These are phyloP conservation scores for Dovyalis caffra DNA, from an alignment of 345 rosid genomes.

Conservation along the genomic window DNA sequence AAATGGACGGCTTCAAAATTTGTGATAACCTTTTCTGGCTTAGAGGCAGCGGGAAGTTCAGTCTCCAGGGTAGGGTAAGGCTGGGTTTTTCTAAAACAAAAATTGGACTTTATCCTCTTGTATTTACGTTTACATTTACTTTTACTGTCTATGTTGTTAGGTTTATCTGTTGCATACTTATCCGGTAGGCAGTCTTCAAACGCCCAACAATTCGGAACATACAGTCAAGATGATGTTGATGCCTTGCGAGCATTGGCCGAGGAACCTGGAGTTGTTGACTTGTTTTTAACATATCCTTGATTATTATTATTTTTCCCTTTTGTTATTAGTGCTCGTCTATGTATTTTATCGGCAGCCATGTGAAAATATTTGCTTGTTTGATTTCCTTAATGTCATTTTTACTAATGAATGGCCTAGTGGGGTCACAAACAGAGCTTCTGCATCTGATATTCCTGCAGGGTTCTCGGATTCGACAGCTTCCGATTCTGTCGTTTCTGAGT, in stretches of 20 bases:
- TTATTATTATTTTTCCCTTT: background rate
- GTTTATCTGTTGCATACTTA: constrained; percentile 75
- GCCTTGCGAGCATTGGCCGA: constrained; percentile 89
- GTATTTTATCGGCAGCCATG: too few relatives aligned
- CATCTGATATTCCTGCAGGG: constrained; percentile 51
- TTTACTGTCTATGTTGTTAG: constrained; percentile 38
- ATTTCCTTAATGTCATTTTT: constrained; percentile 46
- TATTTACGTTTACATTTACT: too few relatives aligned
- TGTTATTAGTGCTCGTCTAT: background rate
- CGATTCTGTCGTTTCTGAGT: constrained; percentile 59
- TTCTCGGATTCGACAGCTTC: constrained; percentile 51
- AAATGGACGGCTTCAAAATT: constrained; percentile 73
- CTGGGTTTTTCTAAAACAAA: background rate
- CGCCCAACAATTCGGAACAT: constrained; percentile 65
- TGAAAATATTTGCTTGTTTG: constrained; percentile 17
- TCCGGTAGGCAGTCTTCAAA: constrained; percentile 66
- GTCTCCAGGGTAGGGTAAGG: constrained; percentile 47
- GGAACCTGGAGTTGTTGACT: constrained; percentile 74
- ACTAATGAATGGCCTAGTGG: constrained; percentile 98
- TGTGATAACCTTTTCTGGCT: constrained; percentile 72
- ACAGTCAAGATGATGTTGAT: constrained; percentile 82
- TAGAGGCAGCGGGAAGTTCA: constrained; percentile 91
- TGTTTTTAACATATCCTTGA: constrained; percentile 88
- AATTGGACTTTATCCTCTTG: background rate
- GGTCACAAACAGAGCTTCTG: constrained; percentile 52